Evolutionary conservation across 306 rosid species (phyloP).

Genomic region (Herpetospermum pedunculosum): DNA sequence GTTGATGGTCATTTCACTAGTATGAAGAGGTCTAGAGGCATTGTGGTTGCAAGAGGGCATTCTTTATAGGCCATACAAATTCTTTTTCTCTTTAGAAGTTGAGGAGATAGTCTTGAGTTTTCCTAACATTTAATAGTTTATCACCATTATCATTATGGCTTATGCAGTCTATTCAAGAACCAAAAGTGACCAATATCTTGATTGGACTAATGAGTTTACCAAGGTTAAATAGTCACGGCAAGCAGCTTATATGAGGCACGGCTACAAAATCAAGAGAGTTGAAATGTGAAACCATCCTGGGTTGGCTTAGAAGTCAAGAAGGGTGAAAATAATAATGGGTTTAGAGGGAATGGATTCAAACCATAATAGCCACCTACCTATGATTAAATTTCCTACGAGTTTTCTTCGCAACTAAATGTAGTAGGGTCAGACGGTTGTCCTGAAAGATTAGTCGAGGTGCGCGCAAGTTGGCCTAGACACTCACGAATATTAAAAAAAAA

Average conservation of each 20-base stretch:
- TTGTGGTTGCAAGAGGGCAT: neutral
- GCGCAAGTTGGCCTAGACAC: too few relatives aligned
- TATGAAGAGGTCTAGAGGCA: neutral
- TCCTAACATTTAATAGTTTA: neutral
- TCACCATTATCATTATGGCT: neutral
- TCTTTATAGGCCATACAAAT: neutral
- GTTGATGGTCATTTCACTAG: neutral
- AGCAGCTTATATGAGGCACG: neutral
- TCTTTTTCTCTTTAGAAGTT: neutral
- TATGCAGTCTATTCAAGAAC: neutral
- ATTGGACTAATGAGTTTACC: neutral
- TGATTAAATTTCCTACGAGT: too few relatives aligned
- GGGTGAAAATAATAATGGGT: too few relatives aligned
- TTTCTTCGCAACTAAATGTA: too few relatives aligned
- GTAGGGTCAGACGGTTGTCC: too few relatives aligned
- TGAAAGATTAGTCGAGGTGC: too few relatives aligned
- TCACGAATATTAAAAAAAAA: too few relatives aligned
- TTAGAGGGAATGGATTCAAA: too few relatives aligned
- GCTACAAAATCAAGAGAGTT: neutral
- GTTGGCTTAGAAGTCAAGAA: too few relatives aligned
- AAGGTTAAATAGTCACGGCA: neutral
- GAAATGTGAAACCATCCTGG: neutral
- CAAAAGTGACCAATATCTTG: neutral
- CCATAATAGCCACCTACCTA: too few relatives aligned
- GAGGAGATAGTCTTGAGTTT: neutral